Percentiles rank a stretch among this genome's conserved stretches.
phyloP scores from a whole-genome alignment of 1,139 yeast genomes.

The Protomyces macrosporus region DNA sequence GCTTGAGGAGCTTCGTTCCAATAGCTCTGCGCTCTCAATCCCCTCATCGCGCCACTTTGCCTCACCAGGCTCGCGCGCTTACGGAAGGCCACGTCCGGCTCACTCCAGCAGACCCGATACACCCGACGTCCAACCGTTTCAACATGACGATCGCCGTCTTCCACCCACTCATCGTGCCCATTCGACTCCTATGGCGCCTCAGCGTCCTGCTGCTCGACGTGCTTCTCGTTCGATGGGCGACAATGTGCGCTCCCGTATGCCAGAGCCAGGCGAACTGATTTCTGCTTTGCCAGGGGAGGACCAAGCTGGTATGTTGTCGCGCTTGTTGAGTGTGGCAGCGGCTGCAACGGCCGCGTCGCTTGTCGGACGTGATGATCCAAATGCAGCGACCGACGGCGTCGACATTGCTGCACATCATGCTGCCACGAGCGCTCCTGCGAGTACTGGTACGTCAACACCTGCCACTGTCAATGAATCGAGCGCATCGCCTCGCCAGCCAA shows the following conservation, averaged over 20 bases:
- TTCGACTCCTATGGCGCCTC: neutral
- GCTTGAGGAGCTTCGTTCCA: too few species aligned
- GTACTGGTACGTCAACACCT: neutral
- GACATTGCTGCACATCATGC: conserved; percentile 12
- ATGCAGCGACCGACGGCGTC: conserved; percentile 23
- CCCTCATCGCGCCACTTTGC: too few species aligned
- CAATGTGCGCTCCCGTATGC: neutral
- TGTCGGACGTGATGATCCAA: conserved; percentile 38
- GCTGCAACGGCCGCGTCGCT: conserved; percentile 46
- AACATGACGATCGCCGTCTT: neutral
- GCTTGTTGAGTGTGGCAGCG: conserved; percentile 47
- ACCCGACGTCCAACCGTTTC: too few species aligned
- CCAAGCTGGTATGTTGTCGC: conserved; percentile 45
- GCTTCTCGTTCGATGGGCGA: neutral
- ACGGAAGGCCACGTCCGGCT: too few species aligned
- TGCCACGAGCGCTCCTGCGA: conserved; percentile 22
- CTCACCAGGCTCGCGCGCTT: too few species aligned
- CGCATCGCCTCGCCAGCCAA: conserved; percentile 1
- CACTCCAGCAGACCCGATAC: too few species aligned
- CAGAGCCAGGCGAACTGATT: conserved; percentile 7
- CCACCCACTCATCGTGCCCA: neutral
- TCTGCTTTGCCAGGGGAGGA: conserved; percentile 35
- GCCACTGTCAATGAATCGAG: neutral
- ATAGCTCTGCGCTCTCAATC: too few species aligned
- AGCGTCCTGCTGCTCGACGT: neutral